Base-by-base conservation (phyloP, 768 basidiomycete genomes). In the Mycena latifolia region DNA sequence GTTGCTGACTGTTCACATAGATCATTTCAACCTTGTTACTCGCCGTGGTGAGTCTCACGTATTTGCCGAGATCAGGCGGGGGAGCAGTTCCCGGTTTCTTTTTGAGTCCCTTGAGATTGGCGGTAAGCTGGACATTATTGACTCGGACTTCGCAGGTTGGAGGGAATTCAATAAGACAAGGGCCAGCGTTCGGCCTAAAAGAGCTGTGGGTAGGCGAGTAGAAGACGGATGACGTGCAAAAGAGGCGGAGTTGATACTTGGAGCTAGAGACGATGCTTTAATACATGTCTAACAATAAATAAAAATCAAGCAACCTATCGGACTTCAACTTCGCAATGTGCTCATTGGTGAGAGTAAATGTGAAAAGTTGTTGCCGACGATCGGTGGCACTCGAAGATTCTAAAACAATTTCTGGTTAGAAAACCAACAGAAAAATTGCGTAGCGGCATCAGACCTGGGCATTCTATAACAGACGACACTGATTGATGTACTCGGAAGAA, bases 11-110 rank as follows among this genome's bases (percentile, higher is more conserved):
- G 71, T 96, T 96, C 43, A 96, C 92, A 75, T 95, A 96, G 4
- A 95, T 88, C 87, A 96, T 93, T 70, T 96, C 94, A 18, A 96
- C 80, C 41, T 88, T 86, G 75, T 94, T 95, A 37, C 80, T 78
- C 47, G 80, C 74, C 11, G 77, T 78, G 52, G 72, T 80, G 15
- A 79, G 67, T 57, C 83, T 79, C 9, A 82, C 76, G 64, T 81
- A 80, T 69, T 82, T 80, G 41, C 80, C 79, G 35, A 87, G 70
- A 75, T 95, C 91, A 2, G 94, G 90, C 8, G 95, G 95, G n/a
- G 95, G 94, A 1, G 95, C 93, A 46, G 94, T 96, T 4, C 95
- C 95, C 29, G 94, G 92, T 71, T 93, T 96, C 83, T 98, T 98
- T 85, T 98, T 98, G 75, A 97, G 79, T 6, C 96, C 96, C 76